phyloP scores from a whole-genome alignment of 1,139 yeast genomes.

The Saccharomycopsis phalli region DNA sequence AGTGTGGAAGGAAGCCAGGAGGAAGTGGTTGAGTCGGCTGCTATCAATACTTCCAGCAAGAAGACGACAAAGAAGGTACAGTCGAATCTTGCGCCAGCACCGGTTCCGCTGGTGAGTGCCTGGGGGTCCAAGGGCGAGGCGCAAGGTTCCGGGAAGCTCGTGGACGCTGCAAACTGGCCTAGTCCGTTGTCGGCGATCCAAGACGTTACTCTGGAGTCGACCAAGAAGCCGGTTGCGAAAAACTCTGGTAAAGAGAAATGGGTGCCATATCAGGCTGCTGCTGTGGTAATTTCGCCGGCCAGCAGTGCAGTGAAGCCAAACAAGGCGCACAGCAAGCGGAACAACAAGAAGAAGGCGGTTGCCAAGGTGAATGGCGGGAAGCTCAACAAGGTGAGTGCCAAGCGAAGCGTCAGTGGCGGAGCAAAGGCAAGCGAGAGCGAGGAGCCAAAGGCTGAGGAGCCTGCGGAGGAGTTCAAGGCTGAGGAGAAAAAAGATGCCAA shows the following conservation, averaged over 20 bases:
- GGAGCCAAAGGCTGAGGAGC: background rate
- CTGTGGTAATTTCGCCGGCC: conserved; percentile 17
- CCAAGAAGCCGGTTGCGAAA: conserved; percentile 33
- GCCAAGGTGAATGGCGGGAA: conserved; percentile 1
- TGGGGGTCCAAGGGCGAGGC: conserved; percentile 47
- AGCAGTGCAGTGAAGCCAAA: conserved; percentile 2
- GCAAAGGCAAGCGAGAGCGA: conserved; percentile 5
- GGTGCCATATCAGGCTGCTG: conserved; percentile 18
- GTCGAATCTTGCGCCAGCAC: conserved; percentile 61
- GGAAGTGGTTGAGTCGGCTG: background rate
- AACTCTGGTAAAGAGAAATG: conserved; percentile 65
- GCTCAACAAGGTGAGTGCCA: background rate
- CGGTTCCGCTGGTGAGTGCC: conserved; percentile 60
- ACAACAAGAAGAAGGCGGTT: conserved; percentile 14
- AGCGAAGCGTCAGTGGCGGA: conserved; percentile 3
- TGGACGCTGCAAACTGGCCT: conserved; percentile 42
- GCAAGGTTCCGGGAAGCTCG: conserved; percentile 27
- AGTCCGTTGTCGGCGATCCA: conserved; percentile 38
- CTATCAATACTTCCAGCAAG: background rate
- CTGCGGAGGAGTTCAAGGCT: background rate
- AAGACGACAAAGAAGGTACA: conserved; percentile 27
- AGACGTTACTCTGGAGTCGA: conserved; percentile 22
- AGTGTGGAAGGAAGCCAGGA: background rate
- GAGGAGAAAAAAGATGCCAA: conserved; percentile 1
- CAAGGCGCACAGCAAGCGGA: conserved; percentile 14